Evolutionary conservation across 495 filamentous ascomycete species (phyloP), one percentile per base, ranked within the genome.

Genomic region (Penicillium dipodomyicola): DNA sequence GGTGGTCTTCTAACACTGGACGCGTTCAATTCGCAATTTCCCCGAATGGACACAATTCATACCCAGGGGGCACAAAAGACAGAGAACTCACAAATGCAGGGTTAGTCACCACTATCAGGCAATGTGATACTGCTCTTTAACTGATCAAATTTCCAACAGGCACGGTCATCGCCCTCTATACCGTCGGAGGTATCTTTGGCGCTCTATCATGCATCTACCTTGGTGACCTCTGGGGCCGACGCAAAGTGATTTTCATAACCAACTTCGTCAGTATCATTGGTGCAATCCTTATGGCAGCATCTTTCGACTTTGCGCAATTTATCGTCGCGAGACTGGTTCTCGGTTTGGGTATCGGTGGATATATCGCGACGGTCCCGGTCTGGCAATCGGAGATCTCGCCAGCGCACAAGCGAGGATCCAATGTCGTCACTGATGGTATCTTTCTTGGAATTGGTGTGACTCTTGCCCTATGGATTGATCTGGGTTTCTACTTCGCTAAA

Each of bases 321-420:
- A 65, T 71, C 63, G 61, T 67, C 58, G 79, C 84, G 42, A 73
- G 84, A 66, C 60, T 79, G 15, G 63, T 86, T 37, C 84, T 84
- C 55, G 84, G 84, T 22, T 72, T 82, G 32, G 84, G 84, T 4
- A 85, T 84, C 41, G 84, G 84, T 44, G 82, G 65, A 23, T 67
- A 62, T 41, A 41, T 60, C 9, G 65, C 65, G 12, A 74, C 76
- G 0, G 75, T 80, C 2, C 78, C 77, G 0, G 73, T 80, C 20
- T 82, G 80, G 80, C 77, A 79, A 49, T 72, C 75, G 9, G 80
- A 82, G 51, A 71, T 72, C 49, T 60, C 68, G 14, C 66, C 77
- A 58, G 42, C 76, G 49, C 54, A 70, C 57, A 64, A 69, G 60
- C 58, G 77, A 71, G 63, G 71, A 63, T 63, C 68, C 54, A 52